These are phyloP conservation scores for Gossypium mustelinum DNA, from an alignment of 345 rosid species.

Conservation along the genomic window DNA sequence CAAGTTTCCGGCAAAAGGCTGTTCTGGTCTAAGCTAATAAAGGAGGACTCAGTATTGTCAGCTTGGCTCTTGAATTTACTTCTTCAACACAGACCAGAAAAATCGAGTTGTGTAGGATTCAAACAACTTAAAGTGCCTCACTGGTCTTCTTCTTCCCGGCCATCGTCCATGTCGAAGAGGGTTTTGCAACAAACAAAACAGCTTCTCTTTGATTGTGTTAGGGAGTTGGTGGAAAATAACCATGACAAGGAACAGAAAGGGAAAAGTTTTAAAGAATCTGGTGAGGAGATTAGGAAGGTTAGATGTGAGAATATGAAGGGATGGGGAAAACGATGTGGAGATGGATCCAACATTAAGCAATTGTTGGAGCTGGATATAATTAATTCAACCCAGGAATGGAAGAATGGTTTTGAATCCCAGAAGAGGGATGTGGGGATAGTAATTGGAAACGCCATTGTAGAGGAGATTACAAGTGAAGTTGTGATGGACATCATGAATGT, in stretches of 20 bases:
- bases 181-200: constrained; percentile 38
- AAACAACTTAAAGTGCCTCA: constrained; percentile 24
- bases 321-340: constrained; percentile 28
- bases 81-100: constrained; percentile 18
- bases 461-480: constrained; percentile 30
- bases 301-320: constrained; percentile 26
- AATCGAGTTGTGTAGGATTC: constrained; percentile 15
- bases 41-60: constrained; percentile 34
- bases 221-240: constrained; percentile 35
- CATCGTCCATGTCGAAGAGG: constrained; percentile 26
- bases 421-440: constrained; percentile 24
- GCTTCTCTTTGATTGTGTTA: constrained; percentile 46
- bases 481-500: constrained; percentile 25
- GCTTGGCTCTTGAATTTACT: constrained; percentile 37
- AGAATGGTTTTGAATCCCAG: constrained; percentile 21
- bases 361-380: constrained; percentile 24
- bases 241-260: constrained; percentile 21
- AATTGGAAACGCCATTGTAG: constrained; percentile 41
- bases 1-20: background rate
- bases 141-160: constrained; percentile 4
- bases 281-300: constrained; percentile 30
- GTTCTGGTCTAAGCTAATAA: constrained; percentile 17
- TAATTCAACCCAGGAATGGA: constrained; percentile 38
- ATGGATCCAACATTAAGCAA: constrained; percentile 21
- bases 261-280: constrained; percentile 1